These are phyloP conservation scores for Penicillium concentricum DNA, from an alignment of 2,329 filamentous ascomycete species.

Conservation along the genomic window DNA sequence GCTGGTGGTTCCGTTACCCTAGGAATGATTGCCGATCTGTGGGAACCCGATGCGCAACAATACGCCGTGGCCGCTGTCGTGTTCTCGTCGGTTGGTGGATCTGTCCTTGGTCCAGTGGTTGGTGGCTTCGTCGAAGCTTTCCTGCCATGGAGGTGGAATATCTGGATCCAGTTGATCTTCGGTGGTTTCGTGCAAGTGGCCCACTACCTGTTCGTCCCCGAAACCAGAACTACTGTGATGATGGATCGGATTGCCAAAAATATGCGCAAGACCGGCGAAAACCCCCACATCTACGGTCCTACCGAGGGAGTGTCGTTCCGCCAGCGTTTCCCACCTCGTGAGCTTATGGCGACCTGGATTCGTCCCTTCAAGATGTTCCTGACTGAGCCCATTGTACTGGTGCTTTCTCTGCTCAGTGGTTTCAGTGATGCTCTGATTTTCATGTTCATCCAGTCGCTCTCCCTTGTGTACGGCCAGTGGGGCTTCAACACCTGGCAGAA, in stretches of 20 bases:
- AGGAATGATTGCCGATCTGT: conserved; percentile 74
- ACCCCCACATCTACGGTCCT: conserved; percentile 66
- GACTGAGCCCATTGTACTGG: conserved; percentile 64
- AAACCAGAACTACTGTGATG: conserved; percentile 73
- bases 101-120: conserved; percentile 73
- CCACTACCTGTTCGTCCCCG: conserved; percentile 70
- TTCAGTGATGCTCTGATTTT: conserved; percentile 67
- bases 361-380: conserved; percentile 65
- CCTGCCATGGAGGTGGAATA: conserved; percentile 70
- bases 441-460: conserved; percentile 64
- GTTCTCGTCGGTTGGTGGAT: conserved; percentile 76
- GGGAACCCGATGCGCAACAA: conserved; percentile 68
- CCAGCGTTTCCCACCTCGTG: conserved; percentile 58
- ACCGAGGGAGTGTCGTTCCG: conserved; percentile 65
- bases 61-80: conserved; percentile 75
- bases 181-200: conserved; percentile 66
- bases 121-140: conserved; percentile 71
- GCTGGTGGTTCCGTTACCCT: conserved; percentile 72
- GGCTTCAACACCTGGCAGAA: conserved; percentile 51
- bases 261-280: conserved; percentile 60
- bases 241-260: conserved; percentile 78
- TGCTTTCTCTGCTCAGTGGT: conserved; percentile 60
- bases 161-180: conserved; percentile 84
- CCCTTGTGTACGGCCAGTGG: conserved; percentile 61
- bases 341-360: conserved; percentile 58